phyloP scores from a whole-genome alignment of 495 filamentous ascomycete genomes.

The Massariosphaeria phaeospora region DNA sequence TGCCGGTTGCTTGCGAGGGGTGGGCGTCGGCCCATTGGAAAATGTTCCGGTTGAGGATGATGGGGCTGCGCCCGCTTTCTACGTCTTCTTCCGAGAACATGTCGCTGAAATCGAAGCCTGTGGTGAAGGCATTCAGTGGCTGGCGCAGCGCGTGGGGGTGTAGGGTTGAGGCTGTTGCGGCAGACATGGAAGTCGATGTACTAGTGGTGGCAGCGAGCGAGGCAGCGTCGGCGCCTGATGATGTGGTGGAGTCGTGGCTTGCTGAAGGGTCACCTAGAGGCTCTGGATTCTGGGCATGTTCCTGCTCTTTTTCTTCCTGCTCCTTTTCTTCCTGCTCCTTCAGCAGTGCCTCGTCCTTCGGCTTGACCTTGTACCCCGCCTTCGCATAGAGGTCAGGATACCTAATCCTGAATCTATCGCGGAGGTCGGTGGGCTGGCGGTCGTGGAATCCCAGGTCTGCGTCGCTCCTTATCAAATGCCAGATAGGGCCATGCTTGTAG shows the following conservation, averaged over 20 bases:
- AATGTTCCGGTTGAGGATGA: constrained; percentile 38
- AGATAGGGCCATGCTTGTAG: constrained; percentile 67
- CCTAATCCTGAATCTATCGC: constrained; percentile 76
- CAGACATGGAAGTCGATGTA: background rate
- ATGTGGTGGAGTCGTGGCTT: background rate
- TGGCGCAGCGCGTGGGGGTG: constrained; percentile 14
- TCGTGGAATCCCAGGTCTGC: constrained; percentile 57
- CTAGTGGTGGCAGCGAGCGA: background rate
- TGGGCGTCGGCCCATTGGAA: constrained; percentile 34
- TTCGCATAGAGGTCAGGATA: constrained; percentile 69
- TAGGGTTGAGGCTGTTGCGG: no score
- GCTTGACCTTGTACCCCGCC: constrained; percentile 35
- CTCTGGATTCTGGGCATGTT: background rate
- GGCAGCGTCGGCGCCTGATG: background rate
- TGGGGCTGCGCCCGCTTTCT: constrained; percentile 21
- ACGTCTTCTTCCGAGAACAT: constrained; percentile 25
- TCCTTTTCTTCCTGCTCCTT: constrained; percentile 8
- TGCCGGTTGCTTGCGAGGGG: constrained; percentile 7
- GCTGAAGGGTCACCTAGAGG: background rate
- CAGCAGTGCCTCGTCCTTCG: constrained; percentile 2
- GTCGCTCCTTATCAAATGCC: constrained; percentile 76
- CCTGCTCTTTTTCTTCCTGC: background rate
- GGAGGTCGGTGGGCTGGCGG: constrained; percentile 70
- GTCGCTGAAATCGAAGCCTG: constrained; percentile 29
- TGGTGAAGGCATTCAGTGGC: constrained; percentile 19